These are phyloP conservation scores for Gloeophyllum trabeum DNA, from an alignment of 768 basidiomycete species.

Conservation along the genomic window DNA sequence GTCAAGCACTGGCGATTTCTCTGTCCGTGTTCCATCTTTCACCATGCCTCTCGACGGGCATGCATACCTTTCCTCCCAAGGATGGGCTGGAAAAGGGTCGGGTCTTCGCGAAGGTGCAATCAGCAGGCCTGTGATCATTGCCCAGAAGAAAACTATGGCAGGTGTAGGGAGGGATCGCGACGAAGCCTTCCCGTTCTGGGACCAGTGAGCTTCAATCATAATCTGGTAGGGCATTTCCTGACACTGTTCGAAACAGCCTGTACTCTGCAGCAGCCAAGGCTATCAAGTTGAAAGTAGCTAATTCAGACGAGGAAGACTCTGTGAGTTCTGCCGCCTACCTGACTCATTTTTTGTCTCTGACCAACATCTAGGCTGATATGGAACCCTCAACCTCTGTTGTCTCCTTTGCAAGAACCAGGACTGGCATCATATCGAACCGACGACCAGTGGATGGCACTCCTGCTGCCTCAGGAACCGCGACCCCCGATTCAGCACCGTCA, in stretches of 20 bases:
- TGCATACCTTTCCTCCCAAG: slow-evolving; percentile 65
- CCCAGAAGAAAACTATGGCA: slow-evolving; percentile 76
- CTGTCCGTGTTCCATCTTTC: too few species aligned
- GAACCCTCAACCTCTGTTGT: slow-evolving; percentile 8
- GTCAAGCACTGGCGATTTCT: too few species aligned
- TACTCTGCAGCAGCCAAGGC: slow-evolving; percentile 77
- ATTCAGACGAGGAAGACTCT: slow-evolving; percentile 29
- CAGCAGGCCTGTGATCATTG: slow-evolving; percentile 60
- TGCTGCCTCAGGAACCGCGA: slow-evolving; percentile 32
- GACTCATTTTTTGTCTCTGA: slow-evolving; percentile 1
- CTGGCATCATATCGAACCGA: slow-evolving; percentile 69
- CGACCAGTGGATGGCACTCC: slow-evolving; percentile 41
- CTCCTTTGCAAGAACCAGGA: slow-evolving; percentile 48
- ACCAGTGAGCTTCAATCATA: slow-evolving; percentile 58
- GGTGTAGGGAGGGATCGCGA: slow-evolving; percentile 91
- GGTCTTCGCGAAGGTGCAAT: slow-evolving; percentile 82
- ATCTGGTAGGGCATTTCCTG: not conserved
- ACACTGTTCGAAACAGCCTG: slow-evolving; percentile 35
- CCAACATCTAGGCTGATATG: slow-evolving; percentile 10
- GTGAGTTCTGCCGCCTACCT: slow-evolving; percentile 2
- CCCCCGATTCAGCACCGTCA: slow-evolving; percentile 19
- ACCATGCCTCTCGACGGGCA: slow-evolving; percentile 72
- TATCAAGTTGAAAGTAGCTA: slow-evolving; percentile 59
- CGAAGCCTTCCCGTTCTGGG: slow-evolving; percentile 97
- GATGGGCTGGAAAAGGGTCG: slow-evolving; percentile 81